phyloP scores from a whole-genome alignment of 768 basidiomycete genomes.

The Cystofilobasidium ferigula region DNA sequence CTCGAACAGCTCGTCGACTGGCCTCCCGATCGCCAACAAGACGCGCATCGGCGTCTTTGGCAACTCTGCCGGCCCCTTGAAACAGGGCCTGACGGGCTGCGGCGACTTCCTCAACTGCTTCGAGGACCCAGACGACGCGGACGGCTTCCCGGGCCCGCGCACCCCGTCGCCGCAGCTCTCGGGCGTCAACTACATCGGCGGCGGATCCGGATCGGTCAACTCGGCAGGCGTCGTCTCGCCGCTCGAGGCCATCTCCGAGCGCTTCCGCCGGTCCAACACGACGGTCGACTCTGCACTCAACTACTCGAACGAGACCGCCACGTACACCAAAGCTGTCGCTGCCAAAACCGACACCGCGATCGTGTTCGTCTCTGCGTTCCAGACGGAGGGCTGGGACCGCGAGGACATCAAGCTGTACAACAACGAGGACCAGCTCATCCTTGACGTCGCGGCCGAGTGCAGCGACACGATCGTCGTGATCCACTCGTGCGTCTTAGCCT shows the following conservation, averaged over 20 bases:
- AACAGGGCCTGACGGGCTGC: constrained; percentile 18
- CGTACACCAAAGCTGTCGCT: constrained; percentile 28
- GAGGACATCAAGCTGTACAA: constrained; percentile 26
- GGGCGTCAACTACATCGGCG: constrained; percentile 33
- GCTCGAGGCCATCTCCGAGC: constrained; percentile 33
- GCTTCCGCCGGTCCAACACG: constrained; percentile 29
- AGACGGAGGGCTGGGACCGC: constrained; percentile 36
- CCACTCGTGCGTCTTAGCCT: constrained; percentile 1
- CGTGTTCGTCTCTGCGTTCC: constrained; percentile 36
- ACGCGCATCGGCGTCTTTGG: constrained; percentile 19
- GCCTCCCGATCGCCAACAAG: constrained; percentile 15
- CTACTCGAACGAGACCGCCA: constrained; percentile 32
- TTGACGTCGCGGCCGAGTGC: constrained; percentile 12
- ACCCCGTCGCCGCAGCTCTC: neutral
- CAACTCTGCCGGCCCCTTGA: constrained; percentile 9
- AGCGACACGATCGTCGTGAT: constrained; percentile 10
- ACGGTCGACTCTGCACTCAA: no score
- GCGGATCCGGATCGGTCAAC: constrained; percentile 35
- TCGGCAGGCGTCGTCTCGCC: constrained; percentile 31
- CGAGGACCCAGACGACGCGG: neutral
- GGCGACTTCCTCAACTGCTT: constrained; percentile 8
- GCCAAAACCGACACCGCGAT: constrained; percentile 34
- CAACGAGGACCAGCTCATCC: constrained; percentile 19
- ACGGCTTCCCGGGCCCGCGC: neutral
- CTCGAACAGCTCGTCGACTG: constrained; percentile 1